Base-by-base conservation (phyloP, 192 early-diverging fungal species). In the Dissophora ornata region DNA sequence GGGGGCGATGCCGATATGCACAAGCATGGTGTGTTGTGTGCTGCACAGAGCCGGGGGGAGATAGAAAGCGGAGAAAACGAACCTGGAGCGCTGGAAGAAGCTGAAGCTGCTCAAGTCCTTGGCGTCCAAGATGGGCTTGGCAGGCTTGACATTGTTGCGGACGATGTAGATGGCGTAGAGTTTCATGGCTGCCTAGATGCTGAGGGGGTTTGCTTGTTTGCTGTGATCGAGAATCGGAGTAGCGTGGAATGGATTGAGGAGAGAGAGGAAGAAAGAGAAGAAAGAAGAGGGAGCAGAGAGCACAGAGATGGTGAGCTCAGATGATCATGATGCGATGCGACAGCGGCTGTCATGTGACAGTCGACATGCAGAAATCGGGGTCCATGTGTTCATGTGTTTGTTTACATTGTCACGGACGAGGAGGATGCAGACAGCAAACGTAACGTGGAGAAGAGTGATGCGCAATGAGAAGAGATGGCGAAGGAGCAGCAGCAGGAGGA, bases 41-140 rank as follows among this genome's bases (percentile, higher is more conserved):
- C n/a, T n/a, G n/a, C n/a, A n/a, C n/a, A n/a, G n/a, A n/a, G n/a
- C n/a, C n/a, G n/a, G n/a, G n/a, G n/a, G n/a, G n/a, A n/a, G n/a
- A 15, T 13, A 12, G 26, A 64, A 26, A 26, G 25, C 18, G 44
- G 45, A 6, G 16, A 11, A 12, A 36, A 45, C 69, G 51, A 82
- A 91, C 93, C 89, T 91, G 38, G 90, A 86, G 25, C 94, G 89
- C 79, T 95, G 90, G 68, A 98, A 97, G 83, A 89, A 95, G 44
- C 91, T 88, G 75, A 95, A 97, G 50, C 87, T 85, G 42, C 88
- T 75, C 24, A 98, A 75, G 63, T 98, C 92, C 44, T 83, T 89
- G 59, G 88, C 90, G 12, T 85, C 74, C 15, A 87, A 83, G 55
- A 94, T 73, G 28, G 89, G 69, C 47, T 81, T 69, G 38, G 82